Evolutionary conservation across 1,139 yeast species (phyloP), one percentile per base, ranked within the genome.

Genomic region (Yamadazyma songkhlaensis): DNA sequence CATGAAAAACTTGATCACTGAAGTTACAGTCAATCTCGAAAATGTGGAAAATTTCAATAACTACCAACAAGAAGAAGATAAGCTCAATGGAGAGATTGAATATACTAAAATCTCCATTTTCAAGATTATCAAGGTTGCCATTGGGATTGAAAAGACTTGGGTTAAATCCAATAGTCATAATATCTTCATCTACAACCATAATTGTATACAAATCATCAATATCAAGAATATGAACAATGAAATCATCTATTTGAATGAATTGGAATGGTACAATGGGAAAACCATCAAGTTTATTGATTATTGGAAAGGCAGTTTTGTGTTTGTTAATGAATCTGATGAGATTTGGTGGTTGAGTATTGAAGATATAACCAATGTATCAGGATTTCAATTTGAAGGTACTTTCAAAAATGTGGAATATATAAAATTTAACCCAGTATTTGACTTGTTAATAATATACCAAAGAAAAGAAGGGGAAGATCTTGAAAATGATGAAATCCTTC

Each of bases 161-260:
- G 44, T 69, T 30, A 62, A 65, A 40, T 57, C 62, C 22, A 65
- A 68, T 44, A 65, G 73, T 26, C 73, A 68, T 44, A 63, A 60
- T 41, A 45, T 71, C 29, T 51, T 65, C 23, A 53, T 68, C 2
- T 60, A 54, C 45, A 67, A 60, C 40, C 50, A 54, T 28, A 43
- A 42, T 17, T 47, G 43, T 25, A 47, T 70, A 25, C 76, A 71
- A 46, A 41, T 66, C 4, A 56, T 69, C 29, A 66, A 70, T 44
- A 45, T 67, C 25, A 59, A 57, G 25, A 54, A 57, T 6, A 60
- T 63, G 42, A 59, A 62, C 25, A 67, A 57, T 35, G 59, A 60
- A 27, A 45, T 63, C 2, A 49, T 62, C 32, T 49, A 55, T 9
- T 47, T 68, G 20, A 44, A 55, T 6, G 64, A 58, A 10, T 53